Conservation (phyloP, 1,284 basidiomycete genomes). For the Singerocomus rubriflavus region DNA sequence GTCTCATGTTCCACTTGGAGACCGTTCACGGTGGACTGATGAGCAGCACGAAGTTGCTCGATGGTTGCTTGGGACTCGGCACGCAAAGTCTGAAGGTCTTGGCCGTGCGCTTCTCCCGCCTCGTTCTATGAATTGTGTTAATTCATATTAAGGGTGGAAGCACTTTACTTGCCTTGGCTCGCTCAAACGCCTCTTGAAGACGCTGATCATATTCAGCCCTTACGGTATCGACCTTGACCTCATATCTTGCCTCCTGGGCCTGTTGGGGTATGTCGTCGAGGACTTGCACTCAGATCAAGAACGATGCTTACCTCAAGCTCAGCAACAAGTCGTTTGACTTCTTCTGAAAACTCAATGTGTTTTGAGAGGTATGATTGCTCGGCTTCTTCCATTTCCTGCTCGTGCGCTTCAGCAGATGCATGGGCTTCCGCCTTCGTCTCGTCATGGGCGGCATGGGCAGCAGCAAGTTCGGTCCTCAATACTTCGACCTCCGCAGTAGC, state of each 20-base stretch:
- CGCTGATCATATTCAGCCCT: slow-evolving; percentile 65
- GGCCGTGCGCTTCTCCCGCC: slow-evolving; percentile 61
- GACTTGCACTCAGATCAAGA: neutral
- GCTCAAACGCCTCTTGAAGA: slow-evolving; percentile 67
- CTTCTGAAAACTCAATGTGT: slow-evolving; percentile 55
- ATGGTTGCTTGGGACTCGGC: slow-evolving; percentile 61
- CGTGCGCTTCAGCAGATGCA: slow-evolving; percentile 46
- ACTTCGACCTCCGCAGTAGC: slow-evolving; percentile 45
- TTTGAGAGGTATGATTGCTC: slow-evolving; percentile 46
- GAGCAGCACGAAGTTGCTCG: slow-evolving; percentile 62
- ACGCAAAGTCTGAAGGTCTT: slow-evolving; percentile 69
- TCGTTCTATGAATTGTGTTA: slow-evolving; percentile 47
- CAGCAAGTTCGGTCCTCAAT: slow-evolving; percentile 46
- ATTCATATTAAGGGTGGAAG: neutral
- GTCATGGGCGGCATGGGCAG: slow-evolving; percentile 46
- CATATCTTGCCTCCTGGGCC: slow-evolving; percentile 68
- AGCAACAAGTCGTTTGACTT: slow-evolving; percentile 51
- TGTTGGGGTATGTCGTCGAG: slow-evolving; percentile 27
- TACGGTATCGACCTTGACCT: slow-evolving; percentile 60
- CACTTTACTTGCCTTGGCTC: slow-evolving; percentile 60
- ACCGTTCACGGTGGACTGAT: slow-evolving; percentile 56
- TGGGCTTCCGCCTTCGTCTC: slow-evolving; percentile 44
- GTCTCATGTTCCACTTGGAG: slow-evolving; percentile 62
- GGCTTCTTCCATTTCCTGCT: slow-evolving; percentile 46
- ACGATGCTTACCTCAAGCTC: slow-evolving; percentile 58